Percentiles rank a stretch among this genome's conserved stretches.
Evolutionary conservation across 306 rosid genomes (phyloP).

Genomic region (Castanospermum australe): DNA sequence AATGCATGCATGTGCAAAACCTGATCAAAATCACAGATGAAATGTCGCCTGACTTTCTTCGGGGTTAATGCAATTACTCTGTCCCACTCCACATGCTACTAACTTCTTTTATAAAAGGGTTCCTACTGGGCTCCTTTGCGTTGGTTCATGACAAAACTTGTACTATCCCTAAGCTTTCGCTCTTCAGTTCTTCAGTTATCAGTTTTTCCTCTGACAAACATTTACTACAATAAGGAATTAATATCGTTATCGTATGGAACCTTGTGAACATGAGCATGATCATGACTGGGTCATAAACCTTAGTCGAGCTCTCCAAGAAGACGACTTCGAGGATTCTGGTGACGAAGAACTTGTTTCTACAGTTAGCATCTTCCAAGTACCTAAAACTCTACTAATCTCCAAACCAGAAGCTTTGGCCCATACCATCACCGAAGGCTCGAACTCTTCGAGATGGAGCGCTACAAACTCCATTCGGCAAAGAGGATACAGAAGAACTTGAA

Average conservation of each 20-base stretch:
- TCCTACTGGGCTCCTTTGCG: too few species aligned
- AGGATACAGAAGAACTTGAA: background rate
- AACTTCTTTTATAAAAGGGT: too few species aligned
- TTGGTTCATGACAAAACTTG: too few species aligned
- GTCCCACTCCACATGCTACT: too few species aligned
- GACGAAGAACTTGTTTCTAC: background rate
- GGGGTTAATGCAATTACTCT: too few species aligned
- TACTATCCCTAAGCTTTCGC: too few species aligned
- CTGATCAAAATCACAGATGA: too few species aligned
- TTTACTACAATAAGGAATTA: too few species aligned
- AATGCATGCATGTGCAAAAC: too few species aligned
- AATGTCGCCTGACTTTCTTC: too few species aligned
- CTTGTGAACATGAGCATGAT: background rate
- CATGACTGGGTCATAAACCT: conserved; percentile 19
- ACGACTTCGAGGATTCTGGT: background rate
- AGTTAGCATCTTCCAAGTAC: conserved; percentile 12
- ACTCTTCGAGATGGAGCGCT: conserved; percentile 2
- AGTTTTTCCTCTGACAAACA: too few species aligned
- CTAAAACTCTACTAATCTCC: background rate
- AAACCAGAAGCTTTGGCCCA: conserved; percentile 18
- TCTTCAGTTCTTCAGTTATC: too few species aligned
- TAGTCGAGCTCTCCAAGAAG: background rate
- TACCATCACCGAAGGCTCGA: conserved; percentile 18
- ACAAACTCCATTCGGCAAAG: conserved; percentile 4
- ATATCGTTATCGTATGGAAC: background rate